Base-by-base conservation (phyloP, 2,329 filamentous ascomycete genomes). In the Xylariaceae sp. region DNA sequence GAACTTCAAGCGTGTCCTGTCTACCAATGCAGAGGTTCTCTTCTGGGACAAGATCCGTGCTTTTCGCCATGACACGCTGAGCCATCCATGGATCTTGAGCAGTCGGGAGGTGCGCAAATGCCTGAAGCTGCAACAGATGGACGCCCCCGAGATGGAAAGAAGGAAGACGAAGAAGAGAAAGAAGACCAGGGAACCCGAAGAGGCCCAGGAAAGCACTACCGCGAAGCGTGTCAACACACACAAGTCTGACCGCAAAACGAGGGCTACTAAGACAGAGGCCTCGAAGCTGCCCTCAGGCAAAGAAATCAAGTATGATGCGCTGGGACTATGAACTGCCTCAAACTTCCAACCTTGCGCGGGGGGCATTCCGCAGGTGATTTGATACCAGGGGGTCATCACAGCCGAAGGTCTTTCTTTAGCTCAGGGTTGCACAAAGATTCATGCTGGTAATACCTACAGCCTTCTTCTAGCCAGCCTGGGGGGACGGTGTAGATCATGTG, bases 11-110 rank as follows among this genome's bases (percentile, higher is more conserved):
- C 48, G 64, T 0, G 40, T 83, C 3, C 56, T 53, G 16, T 67
- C 69, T 31, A 83, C 78, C 0, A 67, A 69, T 31, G 65, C 73
- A 23, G 80, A 84, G 54, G 63, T 81, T 3, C 57, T 53, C 6
- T 73, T 80, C 7, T 83, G 79, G 79, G 65, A 71, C 50, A 76
- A 76, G 59, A 63, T 70, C 31, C 47, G 56, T 13, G 58, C 57
- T 19, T 80, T 83, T 51, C 66, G 67, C 24, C 53, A 52, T 23
- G 66, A 74, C 3, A 63, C 78, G 5, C 62, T 83, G 11, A 56
- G 59, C 3, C 60, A 56, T 40, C 70, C 75, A 0, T 83, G 80
- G 80, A 54, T 69, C n/a, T 50, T 83, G 19, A 66, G 62, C 19
- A 56, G 59, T 15, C 66, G 62, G 41, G 67, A 73, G 37, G 62